These are phyloP conservation scores for Solanum microdontum DNA, from an alignment of 257 asterid species.

Conservation along the genomic window DNA sequence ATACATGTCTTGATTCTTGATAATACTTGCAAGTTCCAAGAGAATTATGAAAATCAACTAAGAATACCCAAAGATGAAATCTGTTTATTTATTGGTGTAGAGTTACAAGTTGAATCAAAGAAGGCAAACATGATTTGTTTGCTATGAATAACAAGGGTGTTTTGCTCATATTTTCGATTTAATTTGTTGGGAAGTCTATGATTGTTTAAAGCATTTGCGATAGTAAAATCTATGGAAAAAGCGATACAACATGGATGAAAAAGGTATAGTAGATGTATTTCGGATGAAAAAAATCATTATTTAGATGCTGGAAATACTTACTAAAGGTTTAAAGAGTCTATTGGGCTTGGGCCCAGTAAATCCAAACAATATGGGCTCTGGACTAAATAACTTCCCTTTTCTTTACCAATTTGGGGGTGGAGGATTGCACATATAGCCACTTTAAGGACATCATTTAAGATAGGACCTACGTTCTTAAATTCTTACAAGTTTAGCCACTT, in stretches of 20 bases:
- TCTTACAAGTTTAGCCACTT: not conserved
- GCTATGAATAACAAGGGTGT: too few species aligned
- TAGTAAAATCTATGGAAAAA: too few species aligned
- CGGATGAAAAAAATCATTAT: too few species aligned
- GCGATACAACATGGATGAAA: not conserved
- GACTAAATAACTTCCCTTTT: not conserved
- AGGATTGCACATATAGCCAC: not conserved
- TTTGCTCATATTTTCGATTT: too few species aligned
- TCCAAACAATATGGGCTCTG: not conserved
- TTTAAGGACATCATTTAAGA: not conserved
- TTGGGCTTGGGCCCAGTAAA: not conserved
- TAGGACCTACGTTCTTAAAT: not conserved
- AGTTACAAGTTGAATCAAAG: not conserved
- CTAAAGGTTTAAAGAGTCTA: not conserved
- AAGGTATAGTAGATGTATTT: not conserved
- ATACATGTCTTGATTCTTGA: too few species aligned
- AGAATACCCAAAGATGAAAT: not conserved
- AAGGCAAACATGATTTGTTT: not conserved
- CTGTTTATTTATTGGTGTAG: not conserved
- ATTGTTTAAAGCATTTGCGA: too few species aligned
- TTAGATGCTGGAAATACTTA: too few species aligned
- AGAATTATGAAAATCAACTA: not conserved
- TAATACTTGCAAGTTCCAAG: not conserved
- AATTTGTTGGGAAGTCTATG: too few species aligned
- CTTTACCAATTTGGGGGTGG: not conserved